A percentile compares a stretch with the other conserved stretches of the same genome.
phyloP scores from a whole-genome alignment of 1,284 basidiomycete genomes.

The Heterobasidion parviporum region DNA sequence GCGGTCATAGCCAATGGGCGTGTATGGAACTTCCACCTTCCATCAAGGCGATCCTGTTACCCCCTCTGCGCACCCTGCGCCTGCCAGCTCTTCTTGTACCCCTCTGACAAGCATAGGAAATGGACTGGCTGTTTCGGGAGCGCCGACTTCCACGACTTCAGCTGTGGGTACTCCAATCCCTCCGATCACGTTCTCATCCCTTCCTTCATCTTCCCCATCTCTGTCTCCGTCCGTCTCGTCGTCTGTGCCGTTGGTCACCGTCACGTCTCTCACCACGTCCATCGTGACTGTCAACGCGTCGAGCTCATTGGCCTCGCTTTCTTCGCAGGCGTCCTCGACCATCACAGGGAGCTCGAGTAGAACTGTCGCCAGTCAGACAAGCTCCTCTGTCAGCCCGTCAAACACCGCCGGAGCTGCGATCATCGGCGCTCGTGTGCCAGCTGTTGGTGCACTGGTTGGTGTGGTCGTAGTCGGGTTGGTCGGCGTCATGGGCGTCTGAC shows the following conservation, averaged over 20 bases:
- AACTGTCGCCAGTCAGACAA: neutral
- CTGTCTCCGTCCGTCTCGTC: neutral
- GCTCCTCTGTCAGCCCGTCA: neutral
- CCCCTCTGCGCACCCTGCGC: slow-evolving; percentile 38
- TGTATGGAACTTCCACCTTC: slow-evolving; percentile 55
- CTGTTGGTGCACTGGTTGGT: neutral
- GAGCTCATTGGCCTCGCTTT: neutral
- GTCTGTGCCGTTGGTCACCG: neutral
- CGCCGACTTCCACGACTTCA: neutral
- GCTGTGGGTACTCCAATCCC: slow-evolving; percentile 1
- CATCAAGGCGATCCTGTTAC: slow-evolving; percentile 45
- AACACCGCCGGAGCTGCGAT: neutral
- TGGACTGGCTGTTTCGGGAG: slow-evolving; percentile 4
- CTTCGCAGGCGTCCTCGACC: neutral
- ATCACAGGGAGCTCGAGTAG: neutral
- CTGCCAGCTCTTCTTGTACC: slow-evolving; percentile 7
- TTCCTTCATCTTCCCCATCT: neutral
- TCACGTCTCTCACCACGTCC: neutral
- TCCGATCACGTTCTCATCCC: neutral
- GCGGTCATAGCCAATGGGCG: slow-evolving; percentile 39
- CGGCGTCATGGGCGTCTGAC: neutral
- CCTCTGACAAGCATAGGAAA: slow-evolving; percentile 6
- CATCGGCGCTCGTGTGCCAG: neutral
- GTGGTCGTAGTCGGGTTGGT: neutral
- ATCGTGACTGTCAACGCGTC: neutral